Percentiles rank a stretch among this genome's conserved stretches.
These are phyloP conservation scores for Gonapodya sp. DNA, from an alignment of 192 early-diverging fungal genomes.

Conservation along the genomic window DNA sequence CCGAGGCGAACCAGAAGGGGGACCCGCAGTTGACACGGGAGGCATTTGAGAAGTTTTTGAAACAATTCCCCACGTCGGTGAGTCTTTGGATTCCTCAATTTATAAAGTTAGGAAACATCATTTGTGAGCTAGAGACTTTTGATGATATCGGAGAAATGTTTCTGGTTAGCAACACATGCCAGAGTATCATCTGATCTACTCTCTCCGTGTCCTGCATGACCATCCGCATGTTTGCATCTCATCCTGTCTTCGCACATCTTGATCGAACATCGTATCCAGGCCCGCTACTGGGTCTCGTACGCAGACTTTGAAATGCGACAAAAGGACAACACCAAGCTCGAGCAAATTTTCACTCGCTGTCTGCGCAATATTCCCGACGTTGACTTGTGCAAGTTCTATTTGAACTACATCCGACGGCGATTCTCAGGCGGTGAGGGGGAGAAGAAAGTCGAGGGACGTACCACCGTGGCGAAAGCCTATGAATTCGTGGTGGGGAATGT, in stretches of 20 bases:
- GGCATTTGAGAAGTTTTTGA: conserved; percentile 57
- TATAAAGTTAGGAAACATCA: too few species aligned
- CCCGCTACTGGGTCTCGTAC: conserved; percentile 66
- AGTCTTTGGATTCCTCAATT: too few species aligned
- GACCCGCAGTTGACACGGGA: conserved; percentile 48
- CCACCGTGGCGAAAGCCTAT: conserved; percentile 68
- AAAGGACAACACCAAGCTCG: conserved; percentile 61
- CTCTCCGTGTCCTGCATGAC: too few species aligned
- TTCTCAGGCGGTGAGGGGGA: conserved; percentile 12
- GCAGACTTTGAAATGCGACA: conserved; percentile 74
- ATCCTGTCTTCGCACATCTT: too few species aligned
- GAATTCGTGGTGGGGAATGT: conserved; percentile 83
- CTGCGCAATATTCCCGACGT: conserved; percentile 73
- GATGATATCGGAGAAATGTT: too few species aligned
- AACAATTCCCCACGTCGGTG: conserved; percentile 75
- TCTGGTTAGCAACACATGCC: too few species aligned
- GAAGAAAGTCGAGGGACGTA: conserved; percentile 54
- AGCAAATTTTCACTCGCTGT: conserved; percentile 74
- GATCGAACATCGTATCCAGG: conserved; percentile 26
- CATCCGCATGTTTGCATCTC: too few species aligned
- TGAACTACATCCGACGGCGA: conserved; percentile 63
- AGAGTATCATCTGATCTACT: too few species aligned
- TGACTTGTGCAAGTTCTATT: conserved; percentile 80
- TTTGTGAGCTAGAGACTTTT: too few species aligned
- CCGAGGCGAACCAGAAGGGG: conserved; percentile 43